phyloP scores from a whole-genome alignment of 768 basidiomycete species.

The Crepidotus variabilis region DNA sequence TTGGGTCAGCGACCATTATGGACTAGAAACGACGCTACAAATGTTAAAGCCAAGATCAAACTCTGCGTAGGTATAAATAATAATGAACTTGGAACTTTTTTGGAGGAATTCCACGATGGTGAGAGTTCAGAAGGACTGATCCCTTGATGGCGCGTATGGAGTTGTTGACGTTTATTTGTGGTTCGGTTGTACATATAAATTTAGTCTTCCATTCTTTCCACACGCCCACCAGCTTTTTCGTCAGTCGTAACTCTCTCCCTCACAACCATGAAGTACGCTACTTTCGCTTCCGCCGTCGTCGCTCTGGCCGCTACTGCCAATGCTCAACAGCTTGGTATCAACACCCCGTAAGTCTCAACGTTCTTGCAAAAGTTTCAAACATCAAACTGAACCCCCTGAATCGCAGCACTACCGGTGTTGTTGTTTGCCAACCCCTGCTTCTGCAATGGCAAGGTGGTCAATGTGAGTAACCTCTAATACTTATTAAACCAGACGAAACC shows the following conservation, averaged over 20 bases:
- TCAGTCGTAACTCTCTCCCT: conserved; percentile 13
- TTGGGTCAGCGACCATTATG: conserved; percentile 71
- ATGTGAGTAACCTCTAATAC: conserved; percentile 34
- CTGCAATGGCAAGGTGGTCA: conserved; percentile 56
- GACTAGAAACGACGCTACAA: conserved; percentile 41
- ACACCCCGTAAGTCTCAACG: conserved; percentile 63
- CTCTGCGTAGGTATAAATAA: conserved; percentile 2
- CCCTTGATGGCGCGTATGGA: not conserved
- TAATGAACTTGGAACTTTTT: not conserved
- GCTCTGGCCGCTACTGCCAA: conserved; percentile 28
- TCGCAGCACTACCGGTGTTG: conserved; percentile 36
- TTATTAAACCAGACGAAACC: not conserved
- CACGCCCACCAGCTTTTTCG: not conserved
- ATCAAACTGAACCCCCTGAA: conserved; percentile 5
- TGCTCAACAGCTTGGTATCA: conserved; percentile 48
- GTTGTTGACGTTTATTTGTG: conserved; percentile 4
- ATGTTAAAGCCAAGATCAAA: conserved; percentile 10
- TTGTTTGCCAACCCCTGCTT: conserved; percentile 55
- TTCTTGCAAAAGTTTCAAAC: not conserved
- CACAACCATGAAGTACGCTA: conserved; percentile 16
- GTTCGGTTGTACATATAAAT: not conserved
- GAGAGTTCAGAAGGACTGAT: not conserved
- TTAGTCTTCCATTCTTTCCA: not conserved
- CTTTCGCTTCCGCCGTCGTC: conserved; percentile 24
- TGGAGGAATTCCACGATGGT: not conserved